phyloP scores from a whole-genome alignment of 768 basidiomycete species.

The Chlorophyllum brunneum region DNA sequence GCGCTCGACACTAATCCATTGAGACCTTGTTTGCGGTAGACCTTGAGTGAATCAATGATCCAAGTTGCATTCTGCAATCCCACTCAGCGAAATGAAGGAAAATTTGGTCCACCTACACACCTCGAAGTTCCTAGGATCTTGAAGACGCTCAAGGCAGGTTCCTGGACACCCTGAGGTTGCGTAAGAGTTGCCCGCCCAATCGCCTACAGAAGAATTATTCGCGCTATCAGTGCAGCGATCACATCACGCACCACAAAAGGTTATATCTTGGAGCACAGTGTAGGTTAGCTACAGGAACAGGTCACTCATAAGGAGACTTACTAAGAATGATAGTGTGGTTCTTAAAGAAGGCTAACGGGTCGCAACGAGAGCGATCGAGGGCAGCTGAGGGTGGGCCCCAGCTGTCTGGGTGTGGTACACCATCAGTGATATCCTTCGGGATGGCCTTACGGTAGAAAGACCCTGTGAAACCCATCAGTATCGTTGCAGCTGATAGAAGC shows the following conservation, averaged over 20 bases:
- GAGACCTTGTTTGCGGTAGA: conserved; percentile 59
- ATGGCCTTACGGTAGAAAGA: conserved; percentile 80
- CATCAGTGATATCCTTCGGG: conserved; percentile 59
- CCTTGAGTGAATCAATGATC: conserved; percentile 76
- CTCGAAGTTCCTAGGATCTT: conserved; percentile 69
- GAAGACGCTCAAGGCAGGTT: conserved; percentile 58
- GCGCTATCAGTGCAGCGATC: not conserved
- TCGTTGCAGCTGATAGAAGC: too few relatives aligned
- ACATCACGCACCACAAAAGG: conserved; percentile 62
- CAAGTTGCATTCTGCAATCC: conserved; percentile 69
- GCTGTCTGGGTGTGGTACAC: conserved; percentile 57
- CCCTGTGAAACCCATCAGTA: conserved; percentile 39
- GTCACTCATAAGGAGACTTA: conserved; percentile 35
- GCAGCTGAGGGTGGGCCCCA: conserved; percentile 70
- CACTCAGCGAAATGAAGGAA: not conserved
- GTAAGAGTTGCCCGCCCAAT: conserved; percentile 85
- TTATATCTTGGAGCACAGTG: conserved; percentile 54
- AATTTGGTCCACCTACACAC: conserved; percentile 34
- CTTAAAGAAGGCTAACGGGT: conserved; percentile 20
- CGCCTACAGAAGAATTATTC: conserved; percentile 41
- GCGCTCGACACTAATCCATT: conserved; percentile 17
- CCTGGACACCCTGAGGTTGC: conserved; percentile 72
- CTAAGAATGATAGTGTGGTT: conserved; percentile 78
- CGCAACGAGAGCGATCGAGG: conserved; percentile 49
- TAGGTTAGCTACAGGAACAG: conserved; percentile 4